Percentiles rank a stretch among this genome's conserved stretches.
phyloP scores from a whole-genome alignment of 2,329 filamentous ascomycete genomes.

The Lecanoromycetidae sp. region DNA sequence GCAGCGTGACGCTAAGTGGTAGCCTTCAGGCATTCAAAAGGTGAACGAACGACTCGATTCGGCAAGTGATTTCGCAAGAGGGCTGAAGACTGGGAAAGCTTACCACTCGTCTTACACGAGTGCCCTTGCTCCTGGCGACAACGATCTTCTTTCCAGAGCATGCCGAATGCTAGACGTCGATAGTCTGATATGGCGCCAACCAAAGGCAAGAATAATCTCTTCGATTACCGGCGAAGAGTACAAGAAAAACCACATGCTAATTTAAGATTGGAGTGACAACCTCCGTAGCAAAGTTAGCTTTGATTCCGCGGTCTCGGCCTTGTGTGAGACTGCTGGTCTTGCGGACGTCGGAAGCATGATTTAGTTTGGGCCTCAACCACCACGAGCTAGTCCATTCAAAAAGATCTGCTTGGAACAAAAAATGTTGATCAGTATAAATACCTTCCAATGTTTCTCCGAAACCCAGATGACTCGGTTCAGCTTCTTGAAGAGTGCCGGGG shows the following conservation, averaged over 20 bases:
- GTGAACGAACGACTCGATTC: neutral
- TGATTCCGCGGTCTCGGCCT: conserved; percentile 12
- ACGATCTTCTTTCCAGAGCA: neutral
- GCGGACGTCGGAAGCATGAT: conserved; percentile 21
- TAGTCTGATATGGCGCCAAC: neutral
- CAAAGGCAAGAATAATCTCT: conserved; percentile 19
- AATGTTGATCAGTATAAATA: neutral
- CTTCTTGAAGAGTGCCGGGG: neutral
- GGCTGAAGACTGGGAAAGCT: neutral
- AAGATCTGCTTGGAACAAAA: conserved; percentile 21
- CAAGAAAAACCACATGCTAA: conserved; percentile 3
- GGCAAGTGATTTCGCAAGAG: neutral
- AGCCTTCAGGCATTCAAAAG: neutral
- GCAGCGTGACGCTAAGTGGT: neutral
- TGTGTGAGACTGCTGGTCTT: conserved; percentile 23
- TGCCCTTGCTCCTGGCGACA: neutral
- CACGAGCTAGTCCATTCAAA: conserved; percentile 22
- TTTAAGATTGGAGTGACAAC: conserved; percentile 24
- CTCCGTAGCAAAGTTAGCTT: conserved; percentile 24
- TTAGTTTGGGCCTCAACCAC: conserved; percentile 26
- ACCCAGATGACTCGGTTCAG: neutral
- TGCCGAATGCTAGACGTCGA: neutral
- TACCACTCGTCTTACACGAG: neutral
- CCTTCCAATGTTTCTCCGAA: neutral
- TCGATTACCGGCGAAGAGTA: conserved; percentile 20